These are phyloP conservation scores for Phaeosphaeriaceae sp. DNA, from an alignment of 2,329 filamentous ascomycete species.

Conservation along the genomic window DNA sequence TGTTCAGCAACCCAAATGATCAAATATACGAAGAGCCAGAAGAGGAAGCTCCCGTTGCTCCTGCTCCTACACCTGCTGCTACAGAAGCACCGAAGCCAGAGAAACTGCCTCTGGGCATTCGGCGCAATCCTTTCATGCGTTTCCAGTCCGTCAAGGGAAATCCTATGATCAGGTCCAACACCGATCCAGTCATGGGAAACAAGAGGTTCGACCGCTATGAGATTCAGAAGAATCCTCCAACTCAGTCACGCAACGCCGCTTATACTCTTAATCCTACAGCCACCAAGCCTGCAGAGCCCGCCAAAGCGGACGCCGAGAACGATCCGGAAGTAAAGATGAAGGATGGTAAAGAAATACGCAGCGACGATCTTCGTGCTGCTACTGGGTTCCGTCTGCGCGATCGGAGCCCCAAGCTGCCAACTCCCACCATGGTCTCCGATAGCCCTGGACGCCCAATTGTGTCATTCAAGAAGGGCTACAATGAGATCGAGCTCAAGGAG, in stretches of 20 bases:
- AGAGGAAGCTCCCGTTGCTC: slow-evolving; percentile 44
- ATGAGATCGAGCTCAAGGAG: slow-evolving; percentile 74
- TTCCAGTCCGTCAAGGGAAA: slow-evolving; percentile 62
- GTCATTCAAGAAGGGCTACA: slow-evolving; percentile 90
- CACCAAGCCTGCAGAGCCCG: slow-evolving; percentile 39
- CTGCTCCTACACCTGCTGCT: slow-evolving; percentile 35
- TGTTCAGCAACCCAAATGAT: slow-evolving; percentile 73
- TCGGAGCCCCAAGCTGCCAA: slow-evolving; percentile 84
- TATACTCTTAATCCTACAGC: slow-evolving; percentile 73
- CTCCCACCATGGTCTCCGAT: slow-evolving; percentile 89
- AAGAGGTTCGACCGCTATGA: slow-evolving; percentile 64
- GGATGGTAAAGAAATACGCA: slow-evolving; percentile 81
- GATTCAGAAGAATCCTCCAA: slow-evolving; percentile 83
- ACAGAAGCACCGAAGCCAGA: slow-evolving; percentile 39
- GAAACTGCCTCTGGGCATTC: slow-evolving; percentile 58
- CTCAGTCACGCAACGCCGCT: slow-evolving; percentile 79
- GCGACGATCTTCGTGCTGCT: slow-evolving; percentile 86
- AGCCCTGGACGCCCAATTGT: slow-evolving; percentile 91
- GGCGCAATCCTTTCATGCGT: slow-evolving; percentile 71
- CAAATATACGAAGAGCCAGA: slow-evolving; percentile 91
- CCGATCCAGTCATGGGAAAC: slow-evolving; percentile 54
- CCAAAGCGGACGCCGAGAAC: slow-evolving; percentile 38
- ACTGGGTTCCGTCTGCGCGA: slow-evolving; percentile 90
- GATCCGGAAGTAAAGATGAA: slow-evolving; percentile 62
- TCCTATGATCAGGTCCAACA: slow-evolving; percentile 52